phyloP scores from a whole-genome alignment of 768 basidiomycete genomes.

The Pseudohyphozyma bogoriensis region DNA sequence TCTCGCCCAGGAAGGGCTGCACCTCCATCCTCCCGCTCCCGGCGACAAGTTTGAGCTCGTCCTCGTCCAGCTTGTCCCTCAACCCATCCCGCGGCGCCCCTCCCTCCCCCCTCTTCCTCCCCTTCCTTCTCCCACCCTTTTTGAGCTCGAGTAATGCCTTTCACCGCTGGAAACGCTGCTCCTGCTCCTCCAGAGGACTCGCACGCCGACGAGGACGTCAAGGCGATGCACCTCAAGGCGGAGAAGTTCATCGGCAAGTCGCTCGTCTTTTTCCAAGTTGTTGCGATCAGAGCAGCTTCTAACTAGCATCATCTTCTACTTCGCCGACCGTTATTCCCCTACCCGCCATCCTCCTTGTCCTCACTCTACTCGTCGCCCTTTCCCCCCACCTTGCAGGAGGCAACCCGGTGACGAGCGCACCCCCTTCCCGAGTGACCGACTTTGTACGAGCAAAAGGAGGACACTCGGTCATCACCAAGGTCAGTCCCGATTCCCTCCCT shows the following conservation, averaged over 20 bases:
- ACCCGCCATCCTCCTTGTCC: not conserved
- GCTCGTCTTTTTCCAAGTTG: not conserved
- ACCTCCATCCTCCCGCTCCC: no score
- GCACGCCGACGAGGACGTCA: not conserved
- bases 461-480: slow-evolving; percentile 98
- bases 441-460: slow-evolving; percentile 86
- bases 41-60: no score
- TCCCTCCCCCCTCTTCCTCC: not conserved
- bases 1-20: no score
- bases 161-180: not conserved
- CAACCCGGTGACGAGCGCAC: slow-evolving; percentile 77
- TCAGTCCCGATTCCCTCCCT: slow-evolving; percentile 42
- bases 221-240: slow-evolving; percentile 31
- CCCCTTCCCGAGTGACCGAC: slow-evolving; percentile 67
- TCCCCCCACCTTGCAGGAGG: slow-evolving; percentile 55
- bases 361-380: not conserved
- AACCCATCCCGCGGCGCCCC: no score
- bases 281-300: not conserved
- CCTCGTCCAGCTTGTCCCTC: no score
- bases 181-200: not conserved
- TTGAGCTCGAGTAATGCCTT: not conserved
- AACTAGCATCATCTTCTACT: not conserved
- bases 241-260: slow-evolving; percentile 35
- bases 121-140: not conserved
- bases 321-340: not conserved